These are phyloP conservation scores for Balansia obtecta DNA, from an alignment of 2,329 filamentous ascomycete genomes.

Conservation along the genomic window DNA sequence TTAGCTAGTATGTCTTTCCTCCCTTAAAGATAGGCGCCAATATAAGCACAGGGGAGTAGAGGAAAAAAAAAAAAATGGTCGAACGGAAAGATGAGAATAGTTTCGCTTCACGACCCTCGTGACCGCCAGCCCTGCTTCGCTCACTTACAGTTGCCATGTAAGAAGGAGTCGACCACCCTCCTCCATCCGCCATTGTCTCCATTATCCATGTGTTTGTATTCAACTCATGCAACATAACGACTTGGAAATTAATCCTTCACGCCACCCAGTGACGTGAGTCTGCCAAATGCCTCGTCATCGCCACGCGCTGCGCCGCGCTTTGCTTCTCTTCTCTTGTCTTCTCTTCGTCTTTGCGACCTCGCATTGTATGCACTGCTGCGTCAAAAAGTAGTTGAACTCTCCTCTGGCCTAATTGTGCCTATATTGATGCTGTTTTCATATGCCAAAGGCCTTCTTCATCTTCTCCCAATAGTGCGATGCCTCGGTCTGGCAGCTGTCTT, in stretches of 20 bases:
- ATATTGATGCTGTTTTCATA: constrained; percentile 2
- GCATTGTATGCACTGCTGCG: neutral
- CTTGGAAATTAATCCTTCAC: neutral
- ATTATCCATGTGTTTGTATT: constrained; percentile 6
- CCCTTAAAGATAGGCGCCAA: neutral
- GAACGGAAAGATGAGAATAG: neutral
- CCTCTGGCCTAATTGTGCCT: neutral
- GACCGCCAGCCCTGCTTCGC: neutral
- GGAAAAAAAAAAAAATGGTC: neutral
- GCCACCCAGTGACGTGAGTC: constrained; percentile 4
- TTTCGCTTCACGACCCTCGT: neutral
- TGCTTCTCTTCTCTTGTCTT: constrained; percentile 1
- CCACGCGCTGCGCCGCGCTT: constrained; percentile 1
- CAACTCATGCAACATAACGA: constrained; percentile 9
- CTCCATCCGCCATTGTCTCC: neutral
- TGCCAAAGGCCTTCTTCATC: constrained; percentile 31
- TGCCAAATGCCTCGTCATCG: constrained; percentile 9
- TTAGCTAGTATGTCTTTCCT: no score
- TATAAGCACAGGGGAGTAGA: neutral
- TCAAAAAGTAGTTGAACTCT: neutral
- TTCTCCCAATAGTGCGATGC: constrained; percentile 40
- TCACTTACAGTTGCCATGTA: neutral
- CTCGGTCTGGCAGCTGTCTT: constrained; percentile 58
- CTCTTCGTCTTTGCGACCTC: neutral
- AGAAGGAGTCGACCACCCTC: no score